A percentile compares a stretch with the other conserved stretches of the same genome.
phyloP scores from a whole-genome alignment of 331 rosid genomes.

The Malus hybrid region DNA sequence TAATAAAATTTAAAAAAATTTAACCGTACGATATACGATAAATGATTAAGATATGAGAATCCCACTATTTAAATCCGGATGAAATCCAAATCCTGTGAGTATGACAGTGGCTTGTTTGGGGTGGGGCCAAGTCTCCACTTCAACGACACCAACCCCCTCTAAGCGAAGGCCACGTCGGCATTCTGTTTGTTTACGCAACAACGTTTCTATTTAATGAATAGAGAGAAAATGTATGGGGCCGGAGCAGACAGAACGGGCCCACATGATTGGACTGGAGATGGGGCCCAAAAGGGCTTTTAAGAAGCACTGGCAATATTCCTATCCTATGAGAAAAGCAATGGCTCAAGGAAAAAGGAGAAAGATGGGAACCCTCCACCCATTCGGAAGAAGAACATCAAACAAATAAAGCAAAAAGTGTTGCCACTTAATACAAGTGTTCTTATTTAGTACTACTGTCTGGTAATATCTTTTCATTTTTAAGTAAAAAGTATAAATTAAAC shows the following conservation, averaged over 20 bases:
- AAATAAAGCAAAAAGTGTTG: conserved; percentile 5
- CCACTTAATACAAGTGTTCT: too few species aligned
- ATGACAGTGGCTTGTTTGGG: conserved; percentile 48
- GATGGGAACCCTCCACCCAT: conserved; percentile 68
- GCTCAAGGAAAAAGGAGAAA: conserved; percentile 32
- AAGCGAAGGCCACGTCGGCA: conserved; percentile 59
- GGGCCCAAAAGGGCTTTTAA: conserved; percentile 47
- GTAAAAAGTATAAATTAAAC: too few species aligned
- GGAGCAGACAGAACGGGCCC: conserved; percentile 55
- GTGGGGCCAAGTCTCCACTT: conserved; percentile 71
- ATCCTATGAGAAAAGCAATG: conserved; percentile 60
- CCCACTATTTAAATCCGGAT: accelerated
- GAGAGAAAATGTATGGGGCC: conserved; percentile 14
- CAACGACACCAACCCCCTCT: conserved; percentile 57
- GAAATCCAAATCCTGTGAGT: neutral
- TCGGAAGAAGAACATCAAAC: conserved; percentile 14
- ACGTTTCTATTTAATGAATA: neutral
- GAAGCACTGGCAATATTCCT: conserved; percentile 55
- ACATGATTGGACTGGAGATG: conserved; percentile 52
- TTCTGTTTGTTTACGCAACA: conserved; percentile 68
- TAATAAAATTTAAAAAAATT: too few species aligned
- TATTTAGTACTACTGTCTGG: too few species aligned
- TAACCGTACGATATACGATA: accelerated
- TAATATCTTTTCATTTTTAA: too few species aligned
- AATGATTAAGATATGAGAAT: too few species aligned